phyloP scores from a whole-genome alignment of 164 flowering plant species.

The Dillenia suffruticosa region DNA sequence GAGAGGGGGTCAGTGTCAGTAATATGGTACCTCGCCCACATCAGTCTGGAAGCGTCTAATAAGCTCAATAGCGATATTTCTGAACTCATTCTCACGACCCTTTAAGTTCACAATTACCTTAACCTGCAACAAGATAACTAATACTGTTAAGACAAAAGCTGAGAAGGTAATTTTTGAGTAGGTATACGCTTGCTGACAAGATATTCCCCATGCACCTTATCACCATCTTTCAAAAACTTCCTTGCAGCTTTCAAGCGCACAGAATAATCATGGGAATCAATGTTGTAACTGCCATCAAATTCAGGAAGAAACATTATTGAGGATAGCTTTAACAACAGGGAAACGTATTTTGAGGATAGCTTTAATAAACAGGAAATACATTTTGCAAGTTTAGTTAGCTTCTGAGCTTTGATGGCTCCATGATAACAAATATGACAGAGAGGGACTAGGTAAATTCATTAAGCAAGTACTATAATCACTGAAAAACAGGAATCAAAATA shows the following conservation, averaged over 20 bases:
- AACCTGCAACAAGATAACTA: constrained; percentile 46
- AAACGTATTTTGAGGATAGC: background rate
- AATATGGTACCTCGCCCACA: constrained; percentile 70
- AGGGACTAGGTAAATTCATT: no score
- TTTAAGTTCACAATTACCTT: constrained; percentile 81
- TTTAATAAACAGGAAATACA: no score
- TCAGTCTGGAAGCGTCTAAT: constrained; percentile 76
- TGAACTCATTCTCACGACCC: constrained; percentile 86
- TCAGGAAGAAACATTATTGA: constrained; percentile 1
- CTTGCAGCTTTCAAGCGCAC: constrained; percentile 79
- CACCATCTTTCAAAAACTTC: constrained; percentile 79
- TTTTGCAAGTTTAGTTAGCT: no score
- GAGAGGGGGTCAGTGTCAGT: no score
- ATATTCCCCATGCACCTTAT: constrained; percentile 51
- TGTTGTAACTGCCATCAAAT: constrained; percentile 62
- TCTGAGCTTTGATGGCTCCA: no score
- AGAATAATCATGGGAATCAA: constrained; percentile 87
- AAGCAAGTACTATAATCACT: no score
- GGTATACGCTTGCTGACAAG: background rate
- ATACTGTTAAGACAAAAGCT: no score
- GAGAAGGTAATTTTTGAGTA: no score
- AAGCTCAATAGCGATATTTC: constrained; percentile 82
- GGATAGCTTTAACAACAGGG: background rate
- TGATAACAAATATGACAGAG: no score
- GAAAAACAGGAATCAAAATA: no score